Evolutionary conservation across 345 rosid genomes (phyloP).

Genomic region (Tarenaya hassleriana): DNA sequence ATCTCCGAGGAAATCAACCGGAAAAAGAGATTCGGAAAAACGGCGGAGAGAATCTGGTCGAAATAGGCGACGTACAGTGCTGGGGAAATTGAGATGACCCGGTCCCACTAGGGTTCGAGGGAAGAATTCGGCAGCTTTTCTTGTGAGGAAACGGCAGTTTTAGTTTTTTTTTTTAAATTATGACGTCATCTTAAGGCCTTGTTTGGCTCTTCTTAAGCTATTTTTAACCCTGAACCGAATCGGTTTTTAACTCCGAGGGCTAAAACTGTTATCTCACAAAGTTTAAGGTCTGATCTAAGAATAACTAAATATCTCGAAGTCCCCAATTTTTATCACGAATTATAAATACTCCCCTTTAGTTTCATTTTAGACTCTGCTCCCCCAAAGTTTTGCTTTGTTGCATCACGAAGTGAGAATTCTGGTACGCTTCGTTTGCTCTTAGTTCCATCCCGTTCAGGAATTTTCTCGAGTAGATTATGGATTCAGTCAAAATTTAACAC

Average conservation of each 20-base stretch:
- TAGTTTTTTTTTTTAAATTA: no score
- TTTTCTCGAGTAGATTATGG: constrained; percentile 30
- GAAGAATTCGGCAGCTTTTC: constrained; percentile 28
- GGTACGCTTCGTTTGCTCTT: background rate
- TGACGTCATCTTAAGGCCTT: background rate
- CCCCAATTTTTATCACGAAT: background rate
- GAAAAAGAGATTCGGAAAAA: background rate
- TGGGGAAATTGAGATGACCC: constrained; percentile 18
- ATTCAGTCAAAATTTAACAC: no score
- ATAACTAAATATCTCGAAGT: background rate
- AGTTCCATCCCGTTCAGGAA: constrained; percentile 15
- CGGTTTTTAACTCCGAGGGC: background rate
- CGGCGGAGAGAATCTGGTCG: constrained; percentile 6
- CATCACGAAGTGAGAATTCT: no score
- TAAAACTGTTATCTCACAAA: background rate
- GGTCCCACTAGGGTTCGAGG: constrained; percentile 32
- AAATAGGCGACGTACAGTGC: constrained; percentile 20
- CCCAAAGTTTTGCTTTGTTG: background rate
- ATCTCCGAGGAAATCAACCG: constrained; percentile 20
- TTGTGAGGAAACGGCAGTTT: constrained; percentile 25
- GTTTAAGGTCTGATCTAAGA: no score
- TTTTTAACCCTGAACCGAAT: constrained; percentile 8
- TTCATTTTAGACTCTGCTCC: no score
- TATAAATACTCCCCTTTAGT: no score
- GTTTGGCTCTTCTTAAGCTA: constrained; percentile 10